phyloP scores from a whole-genome alignment of 768 basidiomycete genomes.

The Tulasnella sp. region DNA sequence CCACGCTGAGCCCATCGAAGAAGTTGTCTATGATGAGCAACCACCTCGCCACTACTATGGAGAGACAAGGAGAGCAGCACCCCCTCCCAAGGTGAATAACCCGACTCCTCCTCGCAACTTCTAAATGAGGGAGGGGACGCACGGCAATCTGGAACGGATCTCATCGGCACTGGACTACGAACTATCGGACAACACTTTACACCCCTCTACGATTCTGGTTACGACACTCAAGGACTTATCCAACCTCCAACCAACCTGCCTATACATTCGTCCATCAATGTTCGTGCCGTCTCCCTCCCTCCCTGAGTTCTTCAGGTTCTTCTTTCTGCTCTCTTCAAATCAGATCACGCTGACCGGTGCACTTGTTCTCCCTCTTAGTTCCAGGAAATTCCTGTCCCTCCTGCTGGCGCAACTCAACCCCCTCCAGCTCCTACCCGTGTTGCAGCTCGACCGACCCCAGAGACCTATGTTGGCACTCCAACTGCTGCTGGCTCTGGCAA shows the following conservation, averaged over 20 bases:
- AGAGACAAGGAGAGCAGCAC: constrained; percentile 19
- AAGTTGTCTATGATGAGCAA: constrained; percentile 28
- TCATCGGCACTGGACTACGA: constrained; percentile 23
- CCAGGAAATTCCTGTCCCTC: background rate
- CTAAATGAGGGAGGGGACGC: constrained; percentile 13
- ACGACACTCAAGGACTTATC: constrained; percentile 4
- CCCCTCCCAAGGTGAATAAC: constrained; percentile 25
- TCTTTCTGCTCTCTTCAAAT: background rate
- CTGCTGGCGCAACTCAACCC: constrained; percentile 13
- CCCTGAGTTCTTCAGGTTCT: constrained; percentile 14
- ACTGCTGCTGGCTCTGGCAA: constrained; percentile 11
- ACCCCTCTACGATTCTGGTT: constrained; percentile 5
- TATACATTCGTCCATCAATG: constrained; percentile 12
- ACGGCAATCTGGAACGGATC: constrained; percentile 18
- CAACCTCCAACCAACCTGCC: constrained; percentile 12
- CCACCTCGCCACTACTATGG: constrained; percentile 27
- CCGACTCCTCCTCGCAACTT: constrained; percentile 19
- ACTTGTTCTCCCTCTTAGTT: background rate
- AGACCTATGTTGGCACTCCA: constrained; percentile 22
- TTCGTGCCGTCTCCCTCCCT: constrained; percentile 28
- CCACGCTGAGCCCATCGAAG: constrained; percentile 25
- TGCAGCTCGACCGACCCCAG: constrained; percentile 29
- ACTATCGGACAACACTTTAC: background rate
- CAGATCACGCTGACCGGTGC: constrained; percentile 6
- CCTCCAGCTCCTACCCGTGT: constrained; percentile 29